Evolutionary conservation across 495 filamentous ascomycete genomes (phyloP).

Genomic region (Penicillium parvum): DNA sequence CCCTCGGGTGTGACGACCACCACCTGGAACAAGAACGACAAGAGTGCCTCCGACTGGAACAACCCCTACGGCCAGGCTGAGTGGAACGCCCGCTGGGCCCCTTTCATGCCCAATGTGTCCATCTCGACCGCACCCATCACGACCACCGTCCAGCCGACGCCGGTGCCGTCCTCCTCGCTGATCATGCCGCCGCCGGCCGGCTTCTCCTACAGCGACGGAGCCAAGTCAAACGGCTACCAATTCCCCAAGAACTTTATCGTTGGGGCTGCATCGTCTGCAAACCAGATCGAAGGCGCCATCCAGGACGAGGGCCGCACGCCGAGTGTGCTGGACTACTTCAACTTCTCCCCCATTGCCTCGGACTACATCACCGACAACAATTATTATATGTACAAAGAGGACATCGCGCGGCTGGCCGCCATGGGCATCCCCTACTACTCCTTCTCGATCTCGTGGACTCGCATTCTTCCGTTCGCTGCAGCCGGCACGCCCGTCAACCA

Average conservation of each 20-base stretch:
- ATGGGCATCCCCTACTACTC: conserved; percentile 48
- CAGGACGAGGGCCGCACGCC: conserved; percentile 41
- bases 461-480: conserved; percentile 41
- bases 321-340: conserved; percentile 32
- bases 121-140: too few species aligned
- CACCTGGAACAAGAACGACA: conserved; percentile 4
- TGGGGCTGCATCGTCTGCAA: conserved; percentile 47
- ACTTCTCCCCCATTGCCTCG: conserved; percentile 14
- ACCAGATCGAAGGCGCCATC: conserved; percentile 47
- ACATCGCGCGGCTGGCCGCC: conserved; percentile 43
- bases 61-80: conserved; percentile 4
- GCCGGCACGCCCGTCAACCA: conserved; percentile 42
- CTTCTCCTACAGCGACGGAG: conserved; percentile 24
- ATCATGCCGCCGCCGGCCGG: conserved; percentile 31
- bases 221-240: too few species aligned
- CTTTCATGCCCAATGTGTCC: conserved; percentile 3
- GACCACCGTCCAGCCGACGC: conserved; percentile 31
- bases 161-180: conserved; percentile 30
- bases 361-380: conserved; percentile 43
- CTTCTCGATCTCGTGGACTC: conserved; percentile 44
- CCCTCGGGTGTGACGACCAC: too few species aligned
- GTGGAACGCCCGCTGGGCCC: conserved; percentile 3
- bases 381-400: conserved; percentile 50
- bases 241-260: conserved; percentile 47
- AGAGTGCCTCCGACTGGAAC: conserved; percentile 2